phyloP scores from a whole-genome alignment of 1,284 basidiomycete genomes.

The Heterobasidion occidentale region DNA sequence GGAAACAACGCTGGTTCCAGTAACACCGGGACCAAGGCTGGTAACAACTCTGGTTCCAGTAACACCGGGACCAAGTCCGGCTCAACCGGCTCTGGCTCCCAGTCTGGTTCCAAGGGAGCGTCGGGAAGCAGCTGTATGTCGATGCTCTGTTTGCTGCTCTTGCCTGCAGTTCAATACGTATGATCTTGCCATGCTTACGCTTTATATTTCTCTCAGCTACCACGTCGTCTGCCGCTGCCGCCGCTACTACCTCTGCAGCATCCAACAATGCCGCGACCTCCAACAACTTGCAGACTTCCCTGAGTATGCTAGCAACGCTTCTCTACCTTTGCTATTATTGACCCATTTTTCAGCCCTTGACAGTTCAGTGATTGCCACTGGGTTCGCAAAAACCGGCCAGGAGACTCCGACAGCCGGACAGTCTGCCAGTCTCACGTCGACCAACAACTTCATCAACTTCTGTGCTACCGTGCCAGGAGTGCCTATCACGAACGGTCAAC shows the following conservation, averaged over 20 bases:
- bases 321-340: slow-evolving; percentile 14
- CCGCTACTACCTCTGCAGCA: background rate
- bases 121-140: background rate
- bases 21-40: background rate
- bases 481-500: slow-evolving; percentile 36
- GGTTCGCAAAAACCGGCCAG: slow-evolving; percentile 45
- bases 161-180: background rate
- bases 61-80: background rate
- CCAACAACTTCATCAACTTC: slow-evolving; percentile 52
- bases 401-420: slow-evolving; percentile 24
- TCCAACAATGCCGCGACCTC: background rate
- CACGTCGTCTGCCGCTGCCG: background rate
- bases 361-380: slow-evolving; percentile 39
- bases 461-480: slow-evolving; percentile 25
- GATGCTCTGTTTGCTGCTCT: background rate
- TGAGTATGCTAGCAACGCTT: slow-evolving; percentile 15
- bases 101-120: background rate
- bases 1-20: background rate
- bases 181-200: background rate
- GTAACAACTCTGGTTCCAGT: slow-evolving; percentile 10
- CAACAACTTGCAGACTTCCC: slow-evolving; percentile 16
- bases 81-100: background rate
- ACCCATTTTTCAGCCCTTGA: slow-evolving; percentile 36
- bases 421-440: slow-evolving; percentile 37
- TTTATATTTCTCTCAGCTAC: background rate